Conservation (phyloP, 1,139 yeast species). For the Suhomyces atakaporum region DNA sequence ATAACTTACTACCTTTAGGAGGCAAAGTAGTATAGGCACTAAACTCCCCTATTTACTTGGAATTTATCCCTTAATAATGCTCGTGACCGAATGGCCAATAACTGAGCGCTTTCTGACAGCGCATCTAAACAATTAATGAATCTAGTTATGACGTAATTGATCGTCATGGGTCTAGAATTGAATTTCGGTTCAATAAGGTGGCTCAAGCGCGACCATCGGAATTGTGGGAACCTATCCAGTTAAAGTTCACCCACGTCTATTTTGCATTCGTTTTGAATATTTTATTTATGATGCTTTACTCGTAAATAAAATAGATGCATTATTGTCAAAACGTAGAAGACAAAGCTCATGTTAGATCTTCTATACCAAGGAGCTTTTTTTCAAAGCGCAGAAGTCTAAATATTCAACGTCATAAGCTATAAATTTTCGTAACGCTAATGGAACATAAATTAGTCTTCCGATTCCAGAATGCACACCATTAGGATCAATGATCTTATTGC, state of each 20-base stretch:
- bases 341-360: too few species aligned
- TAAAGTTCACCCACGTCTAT: too few species aligned
- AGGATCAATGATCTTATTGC: slow-evolving; percentile 51
- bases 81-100: not conserved
- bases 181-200: not conserved
- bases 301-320: not conserved
- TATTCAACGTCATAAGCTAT: slow-evolving; percentile 35
- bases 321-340: too few species aligned
- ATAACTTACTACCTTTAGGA: too few species aligned
- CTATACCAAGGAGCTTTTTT: slow-evolving; percentile 15
- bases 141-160: slow-evolving; percentile 1
- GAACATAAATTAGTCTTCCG: slow-evolving; percentile 50
- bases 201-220: not conserved
- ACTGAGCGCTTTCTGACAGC: not conserved
- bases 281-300: not conserved
- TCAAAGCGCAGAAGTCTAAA: slow-evolving; percentile 47
- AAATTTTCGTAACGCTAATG: slow-evolving; percentile 27
- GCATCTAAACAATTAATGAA: not conserved
- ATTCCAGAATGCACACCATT: slow-evolving; percentile 45
- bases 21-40: too few species aligned
- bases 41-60: not conserved
- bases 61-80: not conserved
- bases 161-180: not conserved
- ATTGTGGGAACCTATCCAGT: too few species aligned
- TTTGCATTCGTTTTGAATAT: too few species aligned